Conservation (phyloP, 2,329 filamentous ascomycete species). For the Coniochaeta prunicola region DNA sequence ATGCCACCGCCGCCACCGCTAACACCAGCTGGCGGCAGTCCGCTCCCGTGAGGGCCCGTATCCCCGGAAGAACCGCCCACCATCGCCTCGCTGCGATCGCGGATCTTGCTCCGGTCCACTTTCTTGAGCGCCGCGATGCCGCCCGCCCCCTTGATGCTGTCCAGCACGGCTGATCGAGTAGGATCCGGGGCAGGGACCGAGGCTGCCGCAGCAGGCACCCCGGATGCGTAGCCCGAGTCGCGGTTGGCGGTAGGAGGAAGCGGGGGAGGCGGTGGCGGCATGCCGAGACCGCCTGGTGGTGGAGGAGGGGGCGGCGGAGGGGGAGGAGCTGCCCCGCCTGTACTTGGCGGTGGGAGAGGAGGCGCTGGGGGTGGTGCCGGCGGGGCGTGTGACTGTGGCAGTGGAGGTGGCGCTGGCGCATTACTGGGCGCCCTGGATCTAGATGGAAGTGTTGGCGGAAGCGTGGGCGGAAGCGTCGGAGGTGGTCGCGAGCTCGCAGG, state of each 20-base stretch:
- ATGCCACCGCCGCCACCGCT: constrained; percentile 57
- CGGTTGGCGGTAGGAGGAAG: constrained; percentile 49
- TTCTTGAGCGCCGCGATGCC: constrained; percentile 66
- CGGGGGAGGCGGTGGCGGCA: constrained; percentile 38
- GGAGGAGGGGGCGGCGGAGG: constrained; percentile 41
- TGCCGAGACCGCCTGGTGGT: constrained; percentile 23
- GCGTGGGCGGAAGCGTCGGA: constrained; percentile 18
- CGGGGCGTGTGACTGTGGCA: constrained; percentile 20
- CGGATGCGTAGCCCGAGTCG: constrained; percentile 51
- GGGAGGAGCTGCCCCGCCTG: constrained; percentile 21
- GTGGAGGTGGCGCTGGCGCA: constrained; percentile 23
- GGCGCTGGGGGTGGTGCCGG: constrained; percentile 32
- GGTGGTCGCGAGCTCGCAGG: constrained; percentile 42
- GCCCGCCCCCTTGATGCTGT: constrained; percentile 64
- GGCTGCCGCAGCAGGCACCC: constrained; percentile 36
- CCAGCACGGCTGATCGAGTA: constrained; percentile 54
- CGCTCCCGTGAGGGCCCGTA: constrained; percentile 43
- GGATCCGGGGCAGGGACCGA: constrained; percentile 31
- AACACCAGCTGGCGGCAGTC: constrained; percentile 43
- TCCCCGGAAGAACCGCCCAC: constrained; percentile 44
- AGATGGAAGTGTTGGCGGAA: constrained; percentile 5
- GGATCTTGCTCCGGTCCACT: constrained; percentile 62
- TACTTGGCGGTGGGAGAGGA: constrained; percentile 28
- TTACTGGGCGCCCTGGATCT: constrained; percentile 3
- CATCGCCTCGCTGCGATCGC: constrained; percentile 60